These are phyloP conservation scores for Crithidia thermophila DNA, from an alignment of 208 protist genomes.

Conservation along the genomic window DNA sequence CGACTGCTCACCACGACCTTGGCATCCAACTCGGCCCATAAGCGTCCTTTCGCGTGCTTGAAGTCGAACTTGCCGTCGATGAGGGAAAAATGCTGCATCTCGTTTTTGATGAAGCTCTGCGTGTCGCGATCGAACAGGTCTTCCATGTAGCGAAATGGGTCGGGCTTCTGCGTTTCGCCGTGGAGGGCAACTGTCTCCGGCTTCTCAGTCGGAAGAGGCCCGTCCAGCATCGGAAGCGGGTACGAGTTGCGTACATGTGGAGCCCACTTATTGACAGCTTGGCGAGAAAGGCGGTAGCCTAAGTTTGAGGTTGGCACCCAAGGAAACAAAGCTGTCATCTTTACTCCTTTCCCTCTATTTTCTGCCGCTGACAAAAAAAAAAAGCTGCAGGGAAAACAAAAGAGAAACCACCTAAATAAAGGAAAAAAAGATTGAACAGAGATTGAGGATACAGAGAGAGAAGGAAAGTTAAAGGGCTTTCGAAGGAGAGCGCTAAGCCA, in stretches of 20 bases:
- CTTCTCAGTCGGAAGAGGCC: slow-evolving; percentile 69
- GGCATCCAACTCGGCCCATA: slow-evolving; percentile 87
- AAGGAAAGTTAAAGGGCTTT: no score
- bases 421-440: no score
- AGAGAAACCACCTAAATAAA: no score
- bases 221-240: slow-evolving; percentile 78
- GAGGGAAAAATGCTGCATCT: slow-evolving; percentile 71
- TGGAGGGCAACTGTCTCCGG: slow-evolving; percentile 57
- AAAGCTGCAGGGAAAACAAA: slow-evolving; percentile 2
- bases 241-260: slow-evolving; percentile 75
- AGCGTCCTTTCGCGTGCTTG: slow-evolving; percentile 78
- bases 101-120: slow-evolving; percentile 63
- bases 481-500: no score
- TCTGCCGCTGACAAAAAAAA: not conserved
- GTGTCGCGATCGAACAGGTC: slow-evolving; percentile 87
- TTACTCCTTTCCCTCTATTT: not conserved
- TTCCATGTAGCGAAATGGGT: slow-evolving; percentile 91
- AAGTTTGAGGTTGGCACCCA: slow-evolving; percentile 82
- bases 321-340: slow-evolving; percentile 82
- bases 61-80: slow-evolving; percentile 85
- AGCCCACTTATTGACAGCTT: slow-evolving; percentile 64
- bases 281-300: slow-evolving; percentile 49
- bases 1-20: slow-evolving; percentile 87
- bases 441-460: no score
- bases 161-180: slow-evolving; percentile 47